Evolutionary conservation across 2,329 filamentous ascomycete species (phyloP).

Genomic region (Cladophialophora immunda): DNA sequence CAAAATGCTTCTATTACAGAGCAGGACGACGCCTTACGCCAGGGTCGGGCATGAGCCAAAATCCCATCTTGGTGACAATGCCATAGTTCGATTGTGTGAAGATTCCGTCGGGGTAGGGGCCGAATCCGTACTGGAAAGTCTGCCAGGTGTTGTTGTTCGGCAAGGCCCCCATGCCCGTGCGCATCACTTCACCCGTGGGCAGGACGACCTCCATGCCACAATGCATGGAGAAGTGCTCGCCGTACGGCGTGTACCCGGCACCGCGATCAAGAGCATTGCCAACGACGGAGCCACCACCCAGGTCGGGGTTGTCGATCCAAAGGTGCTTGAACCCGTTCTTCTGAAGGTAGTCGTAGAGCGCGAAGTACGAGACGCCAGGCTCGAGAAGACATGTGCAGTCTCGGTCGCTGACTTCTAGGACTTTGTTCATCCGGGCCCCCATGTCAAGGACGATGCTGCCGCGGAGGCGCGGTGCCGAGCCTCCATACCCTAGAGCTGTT

Average conservation of each 20-base stretch:
- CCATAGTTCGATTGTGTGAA: conserved; percentile 39
- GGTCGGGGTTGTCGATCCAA: conserved; percentile 58
- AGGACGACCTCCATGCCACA: conserved; percentile 56
- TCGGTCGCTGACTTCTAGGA: conserved; percentile 45
- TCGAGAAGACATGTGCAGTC: conserved; percentile 46
- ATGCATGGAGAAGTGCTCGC: conserved; percentile 56
- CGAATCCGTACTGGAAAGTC: conserved; percentile 27
- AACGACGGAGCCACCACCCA: conserved; percentile 60
- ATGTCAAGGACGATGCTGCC: conserved; percentile 59
- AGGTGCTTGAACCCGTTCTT: conserved; percentile 48
- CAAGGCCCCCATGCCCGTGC: conserved; percentile 52
- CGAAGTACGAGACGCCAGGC: conserved; percentile 57
- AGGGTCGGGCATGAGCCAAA: conserved; percentile 36
- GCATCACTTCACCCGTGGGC: conserved; percentile 48
- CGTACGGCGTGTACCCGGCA: conserved; percentile 46
- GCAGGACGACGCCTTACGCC: conserved; percentile 3
- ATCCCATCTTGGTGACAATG: conserved; percentile 40
- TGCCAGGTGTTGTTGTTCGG: conserved; percentile 27
- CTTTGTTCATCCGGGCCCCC: conserved; percentile 44
- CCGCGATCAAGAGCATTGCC: conserved; percentile 60
- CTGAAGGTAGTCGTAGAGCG: conserved; percentile 54
- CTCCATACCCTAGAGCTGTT: conserved; percentile 54
- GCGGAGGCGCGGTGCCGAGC: conserved; percentile 55
- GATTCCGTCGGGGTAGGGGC: conserved; percentile 25
- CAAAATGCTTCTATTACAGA: background rate